phyloP scores from a whole-genome alignment of 2,329 filamentous ascomycete genomes.

The Monosporascus sp. region DNA sequence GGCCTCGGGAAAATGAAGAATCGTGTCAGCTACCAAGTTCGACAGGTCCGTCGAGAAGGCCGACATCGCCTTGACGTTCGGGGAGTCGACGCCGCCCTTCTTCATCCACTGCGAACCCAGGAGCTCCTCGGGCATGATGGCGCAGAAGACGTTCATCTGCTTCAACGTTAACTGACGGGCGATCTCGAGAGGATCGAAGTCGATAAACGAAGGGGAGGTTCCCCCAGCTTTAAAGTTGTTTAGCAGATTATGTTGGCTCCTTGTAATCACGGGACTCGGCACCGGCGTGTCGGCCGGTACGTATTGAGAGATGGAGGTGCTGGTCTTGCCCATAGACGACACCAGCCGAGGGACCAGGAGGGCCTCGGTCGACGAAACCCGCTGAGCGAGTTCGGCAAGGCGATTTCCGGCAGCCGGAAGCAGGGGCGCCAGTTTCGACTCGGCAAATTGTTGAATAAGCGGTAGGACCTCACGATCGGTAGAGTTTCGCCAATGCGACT shows the following conservation, averaged over 20 bases:
- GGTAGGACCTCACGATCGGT: constrained; percentile 71
- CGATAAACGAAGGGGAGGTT: constrained; percentile 67
- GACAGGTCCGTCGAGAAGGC: constrained; percentile 86
- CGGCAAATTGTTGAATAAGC: constrained; percentile 75
- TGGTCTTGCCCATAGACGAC: constrained; percentile 84
- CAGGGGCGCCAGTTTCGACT: constrained; percentile 59
- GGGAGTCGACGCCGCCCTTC: constrained; percentile 69
- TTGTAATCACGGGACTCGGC: constrained; percentile 65
- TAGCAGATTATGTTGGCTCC: constrained; percentile 69
- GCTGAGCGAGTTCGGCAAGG: constrained; percentile 72
- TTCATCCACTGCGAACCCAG: constrained; percentile 93
- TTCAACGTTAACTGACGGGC: constrained; percentile 90
- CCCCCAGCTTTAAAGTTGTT: constrained; percentile 69
- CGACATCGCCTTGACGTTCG: constrained; percentile 92
- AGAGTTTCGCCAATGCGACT: constrained; percentile 87
- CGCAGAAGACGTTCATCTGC: constrained; percentile 85
- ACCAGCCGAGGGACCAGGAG: constrained; percentile 76
- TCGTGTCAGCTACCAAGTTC: constrained; percentile 88
- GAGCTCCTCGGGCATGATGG: constrained; percentile 87
- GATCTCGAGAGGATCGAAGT: constrained; percentile 87
- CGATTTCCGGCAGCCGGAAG: constrained; percentile 75
- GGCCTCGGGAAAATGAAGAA: constrained; percentile 79
- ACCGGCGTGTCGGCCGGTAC: constrained; percentile 66
- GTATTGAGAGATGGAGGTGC: constrained; percentile 65
- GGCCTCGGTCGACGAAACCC: constrained; percentile 67